Percentiles rank a stretch among this genome's conserved stretches.
phyloP scores from a whole-genome alignment of 805 yeast genomes.

The Kuraishia piskuri region DNA sequence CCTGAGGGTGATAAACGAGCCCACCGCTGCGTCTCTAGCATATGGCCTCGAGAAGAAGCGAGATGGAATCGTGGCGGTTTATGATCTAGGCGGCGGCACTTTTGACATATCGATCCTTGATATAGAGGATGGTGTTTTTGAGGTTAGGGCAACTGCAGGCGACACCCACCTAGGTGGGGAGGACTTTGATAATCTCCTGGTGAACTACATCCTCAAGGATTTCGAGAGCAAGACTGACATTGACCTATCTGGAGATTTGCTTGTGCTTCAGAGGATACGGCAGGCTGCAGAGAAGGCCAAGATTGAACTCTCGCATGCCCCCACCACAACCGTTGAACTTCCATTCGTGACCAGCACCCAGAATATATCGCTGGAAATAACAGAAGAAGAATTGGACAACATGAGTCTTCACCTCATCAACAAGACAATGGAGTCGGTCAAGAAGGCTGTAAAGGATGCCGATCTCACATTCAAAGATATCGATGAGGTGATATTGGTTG shows the following conservation, averaged over 20 bases:
- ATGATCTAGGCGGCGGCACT: constrained; percentile 97
- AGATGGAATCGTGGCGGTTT: constrained; percentile 75
- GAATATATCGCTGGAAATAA: constrained; percentile 34
- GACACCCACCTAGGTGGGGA: constrained; percentile 90
- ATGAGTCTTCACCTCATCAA: constrained; percentile 52
- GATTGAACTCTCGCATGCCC: constrained; percentile 73
- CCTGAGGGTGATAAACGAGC: constrained; percentile 78
- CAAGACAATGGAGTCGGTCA: constrained; percentile 68
- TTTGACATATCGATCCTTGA: constrained; percentile 93
- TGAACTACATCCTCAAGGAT: constrained; percentile 68
- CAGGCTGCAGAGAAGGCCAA: constrained; percentile 89
- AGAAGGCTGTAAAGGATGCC: constrained; percentile 79
- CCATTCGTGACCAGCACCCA: constrained; percentile 60
- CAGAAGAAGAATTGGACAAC: constrained; percentile 42
- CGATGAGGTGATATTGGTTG: constrained; percentile 77
- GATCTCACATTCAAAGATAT: constrained; percentile 54
- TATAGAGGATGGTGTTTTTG: constrained; percentile 95
- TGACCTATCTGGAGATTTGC: constrained; percentile 55
- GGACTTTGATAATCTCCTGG: constrained; percentile 78
- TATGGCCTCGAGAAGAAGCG: constrained; percentile 76
- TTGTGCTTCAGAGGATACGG: constrained; percentile 80
- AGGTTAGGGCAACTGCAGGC: constrained; percentile 92
- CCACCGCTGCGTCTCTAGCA: constrained; percentile 87
- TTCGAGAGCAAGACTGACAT: constrained; percentile 71
- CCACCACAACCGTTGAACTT: constrained; percentile 64